These are phyloP conservation scores for Suillus bovinus DNA, from an alignment of 768 basidiomycete genomes.

Conservation along the genomic window DNA sequence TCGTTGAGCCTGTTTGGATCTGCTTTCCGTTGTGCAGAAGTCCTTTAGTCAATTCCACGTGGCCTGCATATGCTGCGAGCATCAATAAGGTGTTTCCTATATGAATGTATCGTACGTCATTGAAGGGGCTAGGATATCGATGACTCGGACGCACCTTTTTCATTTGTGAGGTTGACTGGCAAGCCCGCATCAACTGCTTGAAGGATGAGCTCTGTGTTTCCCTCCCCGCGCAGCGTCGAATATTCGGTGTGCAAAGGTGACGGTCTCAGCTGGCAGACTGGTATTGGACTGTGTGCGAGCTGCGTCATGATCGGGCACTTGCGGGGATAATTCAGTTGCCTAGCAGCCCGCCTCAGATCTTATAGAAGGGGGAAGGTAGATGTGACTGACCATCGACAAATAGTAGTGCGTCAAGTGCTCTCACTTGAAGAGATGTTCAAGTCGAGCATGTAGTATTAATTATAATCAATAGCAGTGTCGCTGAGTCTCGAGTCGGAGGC, in stretches of 20 bases:
- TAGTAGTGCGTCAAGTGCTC: background rate
- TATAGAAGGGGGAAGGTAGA: background rate
- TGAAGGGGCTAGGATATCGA: background rate
- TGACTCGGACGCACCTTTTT: conserved; percentile 48
- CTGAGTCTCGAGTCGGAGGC: too few relatives aligned
- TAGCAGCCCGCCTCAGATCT: background rate
- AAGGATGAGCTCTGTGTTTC: conserved; percentile 51
- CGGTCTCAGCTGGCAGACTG: conserved; percentile 36
- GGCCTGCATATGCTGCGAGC: conserved; percentile 75
- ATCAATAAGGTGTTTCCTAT: conserved; percentile 77
- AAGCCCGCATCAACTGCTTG: conserved; percentile 68
- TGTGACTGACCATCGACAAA: background rate
- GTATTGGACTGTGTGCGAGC: background rate
- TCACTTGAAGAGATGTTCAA: too few relatives aligned
- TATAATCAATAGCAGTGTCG: too few relatives aligned
- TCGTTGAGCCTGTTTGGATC: conserved; percentile 74
- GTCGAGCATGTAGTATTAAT: too few relatives aligned
- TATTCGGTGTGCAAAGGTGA: conserved; percentile 63
- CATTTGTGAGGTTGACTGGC: conserved; percentile 71
- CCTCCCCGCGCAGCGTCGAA: conserved; percentile 73
- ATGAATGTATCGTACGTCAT: background rate
- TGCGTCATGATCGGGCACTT: background rate
- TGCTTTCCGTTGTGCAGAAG: conserved; percentile 57
- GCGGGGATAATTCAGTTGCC: conserved; percentile 1
- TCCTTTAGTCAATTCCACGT: conserved; percentile 50